Evolutionary conservation across 495 filamentous ascomycete genomes (phyloP).

Genomic region (Aspergillus egyptiacus): DNA sequence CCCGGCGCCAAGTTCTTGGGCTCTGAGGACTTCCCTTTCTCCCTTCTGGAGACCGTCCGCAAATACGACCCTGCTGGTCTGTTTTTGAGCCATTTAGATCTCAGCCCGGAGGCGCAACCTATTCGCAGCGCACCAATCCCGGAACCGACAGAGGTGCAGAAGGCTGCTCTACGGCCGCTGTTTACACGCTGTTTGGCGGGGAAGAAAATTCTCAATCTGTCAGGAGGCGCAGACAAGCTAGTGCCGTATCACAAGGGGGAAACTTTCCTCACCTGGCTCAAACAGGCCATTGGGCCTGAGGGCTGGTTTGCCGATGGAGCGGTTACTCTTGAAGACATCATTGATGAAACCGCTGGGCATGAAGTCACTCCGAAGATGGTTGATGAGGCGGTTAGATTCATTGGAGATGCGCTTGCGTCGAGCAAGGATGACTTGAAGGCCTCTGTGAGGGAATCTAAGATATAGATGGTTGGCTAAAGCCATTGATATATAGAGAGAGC

Average conservation of each 20-base stretch:
- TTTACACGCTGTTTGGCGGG: slow-evolving; percentile 50
- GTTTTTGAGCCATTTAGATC: slow-evolving; percentile 49
- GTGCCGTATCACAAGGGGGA: slow-evolving; percentile 70
- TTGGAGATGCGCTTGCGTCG: slow-evolving; percentile 44
- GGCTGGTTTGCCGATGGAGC: slow-evolving; percentile 55
- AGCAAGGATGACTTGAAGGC: slow-evolving; percentile 20
- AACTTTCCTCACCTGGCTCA: slow-evolving; percentile 66
- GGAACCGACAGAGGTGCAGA: slow-evolving; percentile 40
- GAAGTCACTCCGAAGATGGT: slow-evolving; percentile 68
- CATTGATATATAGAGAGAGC: background rate
- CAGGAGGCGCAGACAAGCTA: slow-evolving; percentile 72
- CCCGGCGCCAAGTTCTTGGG: slow-evolving; percentile 64
- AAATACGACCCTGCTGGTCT: slow-evolving; percentile 65
- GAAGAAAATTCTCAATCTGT: slow-evolving; percentile 73
- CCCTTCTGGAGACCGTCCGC: slow-evolving; percentile 55
- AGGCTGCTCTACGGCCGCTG: slow-evolving; percentile 33
- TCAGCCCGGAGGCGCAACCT: slow-evolving; percentile 21
- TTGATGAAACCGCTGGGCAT: slow-evolving; percentile 69
- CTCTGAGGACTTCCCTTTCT: slow-evolving; percentile 64
- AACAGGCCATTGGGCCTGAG: slow-evolving; percentile 46
- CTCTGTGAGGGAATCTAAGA: slow-evolving; percentile 38
- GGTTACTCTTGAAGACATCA: slow-evolving; percentile 62
- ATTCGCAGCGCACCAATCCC: slow-evolving; percentile 37
- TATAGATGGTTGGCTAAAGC: slow-evolving; percentile 19
- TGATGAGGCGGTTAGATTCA: slow-evolving; percentile 60